Evolutionary conservation across 2,329 filamentous ascomycete genomes (phyloP).

Genomic region (Stagonosporopsis rhizophila): DNA sequence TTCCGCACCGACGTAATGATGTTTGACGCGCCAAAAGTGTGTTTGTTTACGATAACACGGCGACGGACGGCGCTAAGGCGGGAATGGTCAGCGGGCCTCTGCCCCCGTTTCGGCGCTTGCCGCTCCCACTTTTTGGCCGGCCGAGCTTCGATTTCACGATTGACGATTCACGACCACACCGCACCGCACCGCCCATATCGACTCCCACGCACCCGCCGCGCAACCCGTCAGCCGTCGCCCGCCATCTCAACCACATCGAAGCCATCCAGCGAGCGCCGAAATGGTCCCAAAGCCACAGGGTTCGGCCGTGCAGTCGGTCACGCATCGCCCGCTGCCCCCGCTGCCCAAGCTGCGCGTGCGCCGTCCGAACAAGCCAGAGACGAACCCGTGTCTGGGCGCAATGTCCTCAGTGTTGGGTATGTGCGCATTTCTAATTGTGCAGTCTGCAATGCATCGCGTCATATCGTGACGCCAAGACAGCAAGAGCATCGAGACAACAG

Average conservation of each 20-base stretch:
- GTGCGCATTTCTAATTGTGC: background rate
- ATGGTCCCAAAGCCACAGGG: conserved; percentile 50
- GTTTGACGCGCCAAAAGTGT: conserved; percentile 9
- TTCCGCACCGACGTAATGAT: conserved; percentile 9
- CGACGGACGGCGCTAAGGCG: conserved; percentile 6
- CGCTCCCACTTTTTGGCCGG: conserved; percentile 21
- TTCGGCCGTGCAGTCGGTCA: conserved; percentile 44
- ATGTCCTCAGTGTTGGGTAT: conserved; percentile 73
- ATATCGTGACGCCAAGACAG: no score
- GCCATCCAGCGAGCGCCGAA: conserved; percentile 15
- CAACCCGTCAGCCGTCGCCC: conserved; percentile 2
- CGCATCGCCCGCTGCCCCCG: conserved; percentile 62
- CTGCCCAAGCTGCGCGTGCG: conserved; percentile 69
- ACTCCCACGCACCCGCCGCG: background rate
- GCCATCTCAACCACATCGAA: conserved; percentile 4
- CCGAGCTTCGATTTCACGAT: background rate
- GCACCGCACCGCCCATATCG: background rate
- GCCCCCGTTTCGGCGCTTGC: conserved; percentile 16
- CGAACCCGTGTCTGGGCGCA: conserved; percentile 69
- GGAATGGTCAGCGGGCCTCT: conserved; percentile 2
- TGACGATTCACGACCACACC: background rate
- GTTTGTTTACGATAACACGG: conserved; percentile 13
- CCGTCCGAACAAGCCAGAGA: conserved; percentile 66
- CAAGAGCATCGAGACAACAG: background rate
- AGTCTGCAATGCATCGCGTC: background rate